These are phyloP conservation scores for Emergomyces africanus DNA, from an alignment of 2,329 filamentous ascomycete species.

Conservation along the genomic window DNA sequence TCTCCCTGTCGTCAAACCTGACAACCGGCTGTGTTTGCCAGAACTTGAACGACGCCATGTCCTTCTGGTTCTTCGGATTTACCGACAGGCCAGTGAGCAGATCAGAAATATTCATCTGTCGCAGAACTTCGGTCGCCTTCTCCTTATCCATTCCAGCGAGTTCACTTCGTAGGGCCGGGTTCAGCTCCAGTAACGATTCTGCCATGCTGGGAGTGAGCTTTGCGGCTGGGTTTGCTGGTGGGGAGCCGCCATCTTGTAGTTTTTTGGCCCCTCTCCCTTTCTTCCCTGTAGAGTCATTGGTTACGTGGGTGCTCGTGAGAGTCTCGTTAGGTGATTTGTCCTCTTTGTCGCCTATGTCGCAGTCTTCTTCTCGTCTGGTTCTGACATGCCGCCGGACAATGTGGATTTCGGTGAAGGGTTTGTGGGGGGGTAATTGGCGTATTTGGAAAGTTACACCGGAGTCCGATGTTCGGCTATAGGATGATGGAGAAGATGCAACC, in stretches of 20 bases:
- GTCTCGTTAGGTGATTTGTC: not conserved
- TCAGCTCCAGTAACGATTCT: slow-evolving; percentile 33
- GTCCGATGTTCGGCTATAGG: not conserved
- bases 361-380: not conserved
- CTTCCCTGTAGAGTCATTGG: slow-evolving; percentile 5
- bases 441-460: not conserved
- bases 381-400: not conserved
- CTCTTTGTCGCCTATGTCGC: not conserved
- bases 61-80: slow-evolving; percentile 79
- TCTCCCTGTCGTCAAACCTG: slow-evolving; percentile 51
- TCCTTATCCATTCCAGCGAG: slow-evolving; percentile 61
- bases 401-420: not conserved
- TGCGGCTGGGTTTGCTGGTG: slow-evolving; percentile 14
- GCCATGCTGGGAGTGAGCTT: slow-evolving; percentile 27
- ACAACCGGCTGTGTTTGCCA: slow-evolving; percentile 97
- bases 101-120: slow-evolving; percentile 36
- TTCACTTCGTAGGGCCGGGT: slow-evolving; percentile 55
- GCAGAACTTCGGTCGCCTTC: slow-evolving; percentile 38
- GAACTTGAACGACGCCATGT: slow-evolving; percentile 97
- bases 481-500: not conserved
- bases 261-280: slow-evolving; percentile 15
- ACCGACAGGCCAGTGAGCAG: slow-evolving; percentile 47
- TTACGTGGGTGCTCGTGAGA: not conserved
- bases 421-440: not conserved
- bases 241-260: slow-evolving; percentile 14